A percentile compares a stretch with the other conserved stretches of the same genome.
Evolutionary conservation across 148 eudicot species (phyloP).

Genomic region (Vaccinium macrocarpon): DNA sequence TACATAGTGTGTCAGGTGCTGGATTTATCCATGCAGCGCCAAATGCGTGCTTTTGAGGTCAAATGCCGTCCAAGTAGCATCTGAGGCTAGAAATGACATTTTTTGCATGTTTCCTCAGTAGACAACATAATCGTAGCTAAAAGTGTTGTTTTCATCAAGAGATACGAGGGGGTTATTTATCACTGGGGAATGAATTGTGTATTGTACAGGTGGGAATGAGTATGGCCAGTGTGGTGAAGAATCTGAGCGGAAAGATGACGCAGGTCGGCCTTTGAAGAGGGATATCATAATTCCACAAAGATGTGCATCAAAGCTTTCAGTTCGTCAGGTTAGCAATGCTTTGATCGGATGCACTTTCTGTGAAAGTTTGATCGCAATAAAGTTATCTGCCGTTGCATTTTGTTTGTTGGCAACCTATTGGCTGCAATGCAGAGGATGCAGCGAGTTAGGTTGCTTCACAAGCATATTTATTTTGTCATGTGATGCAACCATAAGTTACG

Average conservation of each 20-base stretch:
- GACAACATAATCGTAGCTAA: neutral
- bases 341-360: neutral
- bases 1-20: neutral
- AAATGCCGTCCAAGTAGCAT: neutral
- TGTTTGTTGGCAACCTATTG: neutral
- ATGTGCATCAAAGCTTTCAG: conserved; percentile 87
- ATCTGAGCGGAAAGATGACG: conserved; percentile 76
- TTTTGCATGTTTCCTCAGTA: neutral
- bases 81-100: neutral
- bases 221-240: conserved; percentile 99
- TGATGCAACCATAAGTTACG: neutral
- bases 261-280: conserved; percentile 75
- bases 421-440: neutral
- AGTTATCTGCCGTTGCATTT: neutral
- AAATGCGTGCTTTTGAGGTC: neutral
- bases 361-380: neutral
- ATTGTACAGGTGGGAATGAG: conserved; percentile 84
- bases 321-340: conserved; percentile 62
- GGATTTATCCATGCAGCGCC: neutral
- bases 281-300: conserved; percentile 87
- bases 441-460: neutral
- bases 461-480: neutral
- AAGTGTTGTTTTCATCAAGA: neutral
- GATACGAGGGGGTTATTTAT: neutral
- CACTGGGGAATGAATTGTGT: conserved; percentile 8